Evolutionary conservation across 352 stramenopile species (phyloP).

Genomic region (Globisporangium viniferum): DNA sequence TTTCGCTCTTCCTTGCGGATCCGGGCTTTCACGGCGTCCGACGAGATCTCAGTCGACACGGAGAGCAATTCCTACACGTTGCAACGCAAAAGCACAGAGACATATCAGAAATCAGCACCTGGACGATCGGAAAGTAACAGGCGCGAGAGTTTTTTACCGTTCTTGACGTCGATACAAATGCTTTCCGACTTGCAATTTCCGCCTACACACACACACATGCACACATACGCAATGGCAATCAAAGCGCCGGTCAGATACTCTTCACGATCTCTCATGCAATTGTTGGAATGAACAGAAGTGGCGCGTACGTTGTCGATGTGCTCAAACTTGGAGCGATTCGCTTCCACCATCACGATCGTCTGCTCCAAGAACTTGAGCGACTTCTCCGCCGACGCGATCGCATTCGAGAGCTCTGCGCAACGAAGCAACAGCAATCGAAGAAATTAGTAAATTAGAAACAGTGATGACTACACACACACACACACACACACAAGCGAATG

Average conservation of each 20-base stretch:
- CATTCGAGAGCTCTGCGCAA: constrained; percentile 50
- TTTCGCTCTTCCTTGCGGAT: constrained; percentile 68
- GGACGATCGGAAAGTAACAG: not conserved
- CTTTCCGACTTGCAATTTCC: constrained; percentile 64
- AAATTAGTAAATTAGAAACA: not conserved
- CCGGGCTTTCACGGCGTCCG: constrained; percentile 49
- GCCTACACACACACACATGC: constrained; percentile 17
- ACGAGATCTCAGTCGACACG: constrained; percentile 55
- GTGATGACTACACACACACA: not conserved
- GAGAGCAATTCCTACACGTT: constrained; percentile 50
- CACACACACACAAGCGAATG: not conserved
- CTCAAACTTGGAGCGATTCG: constrained; percentile 75
- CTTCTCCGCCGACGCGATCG: constrained; percentile 57
- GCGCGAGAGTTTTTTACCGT: constrained; percentile 20
- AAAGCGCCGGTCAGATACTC: not conserved
- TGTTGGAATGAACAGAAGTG: not conserved
- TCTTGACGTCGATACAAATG: constrained; percentile 56
- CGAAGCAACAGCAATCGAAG: not conserved
- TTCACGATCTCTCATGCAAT: too few relatives aligned
- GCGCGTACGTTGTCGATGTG: constrained; percentile 57
- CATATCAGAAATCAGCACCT: not conserved
- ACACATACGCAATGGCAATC: not conserved
- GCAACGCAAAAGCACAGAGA: not conserved
- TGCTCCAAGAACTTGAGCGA: constrained; percentile 81
- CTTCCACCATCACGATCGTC: constrained; percentile 79